phyloP scores from a whole-genome alignment of 2,329 filamentous ascomycete genomes.

The Coniochaeta sp. region DNA sequence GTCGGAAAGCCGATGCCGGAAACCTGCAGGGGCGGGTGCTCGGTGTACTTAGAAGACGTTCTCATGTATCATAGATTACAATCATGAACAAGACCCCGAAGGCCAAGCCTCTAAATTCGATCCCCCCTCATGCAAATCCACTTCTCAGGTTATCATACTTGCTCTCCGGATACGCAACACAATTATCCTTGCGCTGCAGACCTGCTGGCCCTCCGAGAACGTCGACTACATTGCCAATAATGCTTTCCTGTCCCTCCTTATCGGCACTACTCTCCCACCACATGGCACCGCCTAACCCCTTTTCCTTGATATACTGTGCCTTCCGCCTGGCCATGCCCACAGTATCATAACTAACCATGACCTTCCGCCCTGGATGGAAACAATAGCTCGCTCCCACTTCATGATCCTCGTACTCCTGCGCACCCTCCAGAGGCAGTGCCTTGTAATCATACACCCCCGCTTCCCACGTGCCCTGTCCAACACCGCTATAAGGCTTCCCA shows the following conservation, averaged over 20 bases:
- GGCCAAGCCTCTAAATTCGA: no score
- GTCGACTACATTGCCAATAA: constrained; percentile 60
- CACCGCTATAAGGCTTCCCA: constrained; percentile 60
- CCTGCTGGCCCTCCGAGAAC: constrained; percentile 43
- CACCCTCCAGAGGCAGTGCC: constrained; percentile 62
- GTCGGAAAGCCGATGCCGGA: no score
- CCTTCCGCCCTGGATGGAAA: constrained; percentile 55
- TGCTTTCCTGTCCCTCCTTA: constrained; percentile 52
- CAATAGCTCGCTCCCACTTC: constrained; percentile 67
- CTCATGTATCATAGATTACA: no score
- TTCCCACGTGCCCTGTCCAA: constrained; percentile 79
- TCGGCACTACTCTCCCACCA: constrained; percentile 93
- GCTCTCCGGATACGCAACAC: constrained; percentile 53
- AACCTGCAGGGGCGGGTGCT: no score
- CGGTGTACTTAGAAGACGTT: no score
- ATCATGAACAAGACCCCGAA: no score
- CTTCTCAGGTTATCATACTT: constrained; percentile 65
- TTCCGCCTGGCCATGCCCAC: constrained; percentile 60
- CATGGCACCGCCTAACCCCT: constrained; percentile 80
- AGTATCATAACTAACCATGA: constrained; percentile 76
- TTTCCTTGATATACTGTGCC: constrained; percentile 59
- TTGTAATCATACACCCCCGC: constrained; percentile 85
- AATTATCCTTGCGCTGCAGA: constrained; percentile 49
- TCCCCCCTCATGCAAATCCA: constrained; percentile 38
- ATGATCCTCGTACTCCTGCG: constrained; percentile 56